Evolutionary conservation across 2,329 filamentous ascomycete genomes (phyloP), one percentile per base, ranked within the genome.

Genomic region (Neopestalotiopsis sp.): DNA sequence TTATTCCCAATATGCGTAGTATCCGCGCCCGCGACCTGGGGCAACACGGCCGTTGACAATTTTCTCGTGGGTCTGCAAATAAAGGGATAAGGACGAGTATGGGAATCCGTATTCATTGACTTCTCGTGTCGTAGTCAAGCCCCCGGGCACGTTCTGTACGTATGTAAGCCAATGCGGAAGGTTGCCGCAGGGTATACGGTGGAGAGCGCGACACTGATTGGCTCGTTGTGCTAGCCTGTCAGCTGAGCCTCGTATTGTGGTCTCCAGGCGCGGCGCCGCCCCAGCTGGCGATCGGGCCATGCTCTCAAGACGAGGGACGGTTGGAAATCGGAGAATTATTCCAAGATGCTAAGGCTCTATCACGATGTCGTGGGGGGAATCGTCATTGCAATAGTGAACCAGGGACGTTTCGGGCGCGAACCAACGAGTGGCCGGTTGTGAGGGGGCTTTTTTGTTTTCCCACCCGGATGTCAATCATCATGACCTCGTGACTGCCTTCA

Each of bases 181-280:
- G 59, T 62, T 62, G 59, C 59, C 59, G 59, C 32, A 40, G 59
- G 59, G 30, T 34, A 62, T 62, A 62, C 59, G 59, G 30, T 34
- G 38, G 62, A 34, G 20, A 28, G 9, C 10, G 62, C 20, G 32
- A 49, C 40, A 42, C 62, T 65, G 38, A 65, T 65, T 62, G 59
- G 59, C 32, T 40, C 30, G 13, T 30, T 10, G 30, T 17, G 30
- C 32, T 62, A 62, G 59, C 32, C 32, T 62, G 59, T 62, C 59
- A 62, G 59, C 59, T 62, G 59, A 62, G 59, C 59, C 45, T 62
- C 59, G 59, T 62, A 62, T 62, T 62, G 59, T 62, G 32, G 57
- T 62, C 34, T 62, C n/a, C 40, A 10, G 40, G 59, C 45, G 45
- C 59, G 59, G 59, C 59, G 59, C 59, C 32, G 59, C 59, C 59